phyloP scores from a whole-genome alignment of 768 basidiomycete genomes.

The Nidularia pulvinata region DNA sequence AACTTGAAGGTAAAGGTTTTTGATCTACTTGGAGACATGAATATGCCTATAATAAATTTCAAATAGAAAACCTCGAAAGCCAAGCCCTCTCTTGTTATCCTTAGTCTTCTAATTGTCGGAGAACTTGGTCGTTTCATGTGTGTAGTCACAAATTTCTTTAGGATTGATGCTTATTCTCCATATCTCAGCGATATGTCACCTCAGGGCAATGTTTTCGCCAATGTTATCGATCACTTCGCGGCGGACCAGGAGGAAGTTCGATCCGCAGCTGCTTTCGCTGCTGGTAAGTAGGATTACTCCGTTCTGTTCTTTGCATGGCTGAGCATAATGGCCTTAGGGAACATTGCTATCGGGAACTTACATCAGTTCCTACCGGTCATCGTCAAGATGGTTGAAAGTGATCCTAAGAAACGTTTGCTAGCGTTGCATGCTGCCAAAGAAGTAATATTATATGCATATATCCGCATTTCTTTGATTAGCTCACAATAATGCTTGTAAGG shows the following conservation, averaged over 20 bases:
- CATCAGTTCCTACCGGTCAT: conserved; percentile 86
- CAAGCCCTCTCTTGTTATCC: conserved; percentile 65
- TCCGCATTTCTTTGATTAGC: not conserved
- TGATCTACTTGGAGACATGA: not conserved
- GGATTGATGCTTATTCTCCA: conserved; percentile 2
- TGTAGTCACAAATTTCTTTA: conserved; percentile 17
- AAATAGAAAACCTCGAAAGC: conserved; percentile 55
- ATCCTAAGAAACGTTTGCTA: conserved; percentile 78
- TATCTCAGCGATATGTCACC: conserved; percentile 80
- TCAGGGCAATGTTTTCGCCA: conserved; percentile 77
- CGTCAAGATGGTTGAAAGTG: conserved; percentile 73
- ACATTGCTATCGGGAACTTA: conserved; percentile 94
- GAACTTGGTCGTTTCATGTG: conserved; percentile 93
- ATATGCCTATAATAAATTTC: conserved; percentile 1
- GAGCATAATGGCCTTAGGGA: conserved; percentile 31
- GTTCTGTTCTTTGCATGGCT: no score
- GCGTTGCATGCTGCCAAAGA: conserved; percentile 94
- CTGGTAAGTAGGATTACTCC: conserved; percentile 27
- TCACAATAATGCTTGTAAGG: conserved; percentile 36
- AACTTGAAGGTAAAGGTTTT: conserved; percentile 62
- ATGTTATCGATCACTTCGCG: conserved; percentile 72
- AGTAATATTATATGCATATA: conserved; percentile 31
- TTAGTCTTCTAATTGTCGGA: conserved; percentile 88
- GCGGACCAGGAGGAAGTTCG: conserved; percentile 85
- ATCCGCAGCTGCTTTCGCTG: conserved; percentile 92